Base-by-base conservation (phyloP, 306 rosid species). In the Trifolium subterraneum region DNA sequence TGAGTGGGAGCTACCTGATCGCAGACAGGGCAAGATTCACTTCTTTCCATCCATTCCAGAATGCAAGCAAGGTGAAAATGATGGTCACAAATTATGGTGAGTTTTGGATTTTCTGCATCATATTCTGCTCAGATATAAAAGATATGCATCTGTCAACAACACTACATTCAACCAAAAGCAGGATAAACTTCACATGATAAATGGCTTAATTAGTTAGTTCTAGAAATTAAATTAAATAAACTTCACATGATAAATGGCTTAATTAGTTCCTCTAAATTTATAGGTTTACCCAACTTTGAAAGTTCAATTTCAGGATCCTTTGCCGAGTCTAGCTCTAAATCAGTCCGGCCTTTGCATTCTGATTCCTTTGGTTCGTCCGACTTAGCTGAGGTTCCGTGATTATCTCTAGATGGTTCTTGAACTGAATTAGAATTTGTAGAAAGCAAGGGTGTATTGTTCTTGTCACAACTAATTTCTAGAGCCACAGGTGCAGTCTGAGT, bases 21-120 rank as follows among this genome's bases (percentile, higher is more conserved):
- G 70, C 99, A 92, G 54, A 90, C 96, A 7, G 98, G 99, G 76
- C 99, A 95, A 50, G 64, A 79, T 60, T 87, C 92, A 84, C 96
- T 92, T 86, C 99, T 87, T 90, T 95, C 96, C 96, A 86, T 90
- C 99, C 99, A 95, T 79, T 90, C 96, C 48, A 95, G 90, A 90
- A 92, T 92, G 87, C 99, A 95, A 7, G 98, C 93, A 55, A 94
- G 97, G 88, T 94, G 98, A 84, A 88, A 94, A 79, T 91, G 86
- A 86, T 92, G 99, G 33, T 86, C 97, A 19, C 99, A 95, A 74
- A 86, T 86, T 70, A 93, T 82, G 70, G 38, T 36, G 23, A 90
- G 80, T 82, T 88, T 88, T 66, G 99, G 99, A 80, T 95, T 88
- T 82, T 90, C 93, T 1, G 47, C 81, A 51, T 92, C 96, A 62